Conservation (phyloP, 2,329 filamentous ascomycete genomes). For the Aspergillus sp. region DNA sequence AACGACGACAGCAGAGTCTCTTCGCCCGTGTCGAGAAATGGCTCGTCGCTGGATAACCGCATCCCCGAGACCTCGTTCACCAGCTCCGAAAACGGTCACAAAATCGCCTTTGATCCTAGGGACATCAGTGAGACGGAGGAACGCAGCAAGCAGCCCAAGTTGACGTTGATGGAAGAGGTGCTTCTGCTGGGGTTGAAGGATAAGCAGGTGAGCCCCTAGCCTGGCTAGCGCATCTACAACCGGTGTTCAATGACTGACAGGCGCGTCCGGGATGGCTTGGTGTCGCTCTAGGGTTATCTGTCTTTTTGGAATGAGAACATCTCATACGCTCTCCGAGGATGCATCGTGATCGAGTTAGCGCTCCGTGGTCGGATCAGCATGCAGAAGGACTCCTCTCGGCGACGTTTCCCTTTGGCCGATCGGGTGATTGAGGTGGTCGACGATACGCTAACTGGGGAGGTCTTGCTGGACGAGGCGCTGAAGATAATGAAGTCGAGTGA, state of each 20-base stretch:
- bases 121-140: conserved; percentile 97
- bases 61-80: conserved; percentile 79
- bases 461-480: conserved; percentile 92
- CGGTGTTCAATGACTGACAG: conserved; percentile 25
- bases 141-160: conserved; percentile 94
- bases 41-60: conserved; percentile 57
- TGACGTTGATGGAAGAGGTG: conserved; percentile 98
- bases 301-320: conserved; percentile 99
- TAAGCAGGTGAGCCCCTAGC: conserved; percentile 73
- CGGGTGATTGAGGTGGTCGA: conserved; percentile 96
- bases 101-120: conserved; percentile 95
- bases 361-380: conserved; percentile 96
- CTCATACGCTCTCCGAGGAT: conserved; percentile 93
- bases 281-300: conserved; percentile 73
- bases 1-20: conserved; percentile 66
- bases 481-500: conserved; percentile 99
- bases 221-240: neutral
- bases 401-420: conserved; percentile 90
- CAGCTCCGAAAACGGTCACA: conserved; percentile 88
- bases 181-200: conserved; percentile 94
- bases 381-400: conserved; percentile 91
- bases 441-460: conserved; percentile 93
- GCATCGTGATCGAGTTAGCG: conserved; percentile 96
- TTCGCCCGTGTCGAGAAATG: conserved; percentile 64
- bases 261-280: neutral